Evolutionary conservation across 805 yeast genomes (phyloP), one percentile per base, ranked within the genome.

Genomic region (Jamesozyma hellenica): DNA sequence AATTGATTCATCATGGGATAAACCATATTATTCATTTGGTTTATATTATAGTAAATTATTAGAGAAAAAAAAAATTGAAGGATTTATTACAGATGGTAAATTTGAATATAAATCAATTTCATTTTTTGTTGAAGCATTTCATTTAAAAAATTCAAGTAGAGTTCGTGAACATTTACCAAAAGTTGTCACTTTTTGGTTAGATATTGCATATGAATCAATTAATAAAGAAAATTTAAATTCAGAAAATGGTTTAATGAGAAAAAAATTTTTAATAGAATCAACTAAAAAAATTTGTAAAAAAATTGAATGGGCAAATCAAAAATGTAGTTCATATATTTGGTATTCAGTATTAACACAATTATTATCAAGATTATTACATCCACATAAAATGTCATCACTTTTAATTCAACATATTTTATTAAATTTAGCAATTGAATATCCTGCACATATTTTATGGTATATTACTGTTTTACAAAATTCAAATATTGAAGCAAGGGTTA

Each of bases 161-260:
- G 71, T 84, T 2, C 77, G 77, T 53, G 96, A 92, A 60, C 81
- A 90, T 0, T 63, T 92, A 16, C 97, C 98, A 0, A 87, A 86
- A 51, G 73, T 85, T n/a, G 71, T 88, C 4, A 86, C 95, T 0
- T 71, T 84, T 8, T 92, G 98, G 98, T 65, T 92, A 18, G 95
- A 88, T 50, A 82, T 80, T 56, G 76, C 70, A 3, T 55, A 61
- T 5, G 52, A 51, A 6, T 51, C 56, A 8, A 42, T 52, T 21
- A n/a, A n/a, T n/a, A 41, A 44, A 16, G 56, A 51, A 4, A 51
- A 52, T 5, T 45, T 55, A 1, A 40, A 45, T 4, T 29, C 32
- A 14, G 23, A 21, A 21, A 11, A 27, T 11, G 13, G 14, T 12
- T 11, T 12, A 13, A 40, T 47, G 7, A 59, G 70, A 44, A 52